A percentile compares a stretch with the other conserved stretches of the same genome.
phyloP scores from a whole-genome alignment of 148 eudicot species.

The Hydrangea macrophylla region DNA sequence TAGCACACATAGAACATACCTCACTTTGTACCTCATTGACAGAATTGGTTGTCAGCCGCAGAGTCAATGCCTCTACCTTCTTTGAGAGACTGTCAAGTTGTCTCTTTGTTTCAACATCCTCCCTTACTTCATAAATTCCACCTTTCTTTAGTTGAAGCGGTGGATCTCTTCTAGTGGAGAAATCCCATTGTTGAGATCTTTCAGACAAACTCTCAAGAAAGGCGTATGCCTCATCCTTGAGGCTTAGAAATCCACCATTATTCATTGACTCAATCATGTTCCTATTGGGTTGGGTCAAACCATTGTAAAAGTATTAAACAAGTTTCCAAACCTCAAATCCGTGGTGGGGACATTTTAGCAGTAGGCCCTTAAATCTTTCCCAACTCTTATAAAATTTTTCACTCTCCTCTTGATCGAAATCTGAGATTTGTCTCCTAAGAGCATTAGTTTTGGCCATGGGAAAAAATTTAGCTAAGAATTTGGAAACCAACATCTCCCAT shows the following conservation, averaged over 20 bases:
- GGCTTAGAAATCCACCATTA: neutral
- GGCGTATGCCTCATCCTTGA: neutral
- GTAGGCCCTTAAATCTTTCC: neutral
- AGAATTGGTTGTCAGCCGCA: neutral
- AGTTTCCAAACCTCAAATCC: neutral
- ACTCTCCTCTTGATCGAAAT: neutral
- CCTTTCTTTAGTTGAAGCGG: neutral
- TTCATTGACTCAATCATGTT: neutral
- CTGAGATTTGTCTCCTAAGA: neutral
- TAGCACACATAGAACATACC: neutral
- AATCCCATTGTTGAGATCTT: neutral
- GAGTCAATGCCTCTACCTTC: neutral
- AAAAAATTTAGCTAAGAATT: neutral
- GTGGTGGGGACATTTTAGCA: neutral
- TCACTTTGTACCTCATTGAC: neutral
- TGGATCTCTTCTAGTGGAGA: neutral
- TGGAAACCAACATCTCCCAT: neutral
- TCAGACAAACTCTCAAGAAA: neutral
- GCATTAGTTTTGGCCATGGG: neutral
- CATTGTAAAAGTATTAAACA: neutral
- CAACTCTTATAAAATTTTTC: neutral
- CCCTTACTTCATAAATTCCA: neutral
- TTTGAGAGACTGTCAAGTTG: neutral
- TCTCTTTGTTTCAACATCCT: neutral
- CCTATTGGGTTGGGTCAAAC: neutral